Evolutionary conservation across 192 early-diverging fungal species (phyloP), one percentile per base, ranked within the genome.

Genomic region (Backusella tuberculispora): DNA sequence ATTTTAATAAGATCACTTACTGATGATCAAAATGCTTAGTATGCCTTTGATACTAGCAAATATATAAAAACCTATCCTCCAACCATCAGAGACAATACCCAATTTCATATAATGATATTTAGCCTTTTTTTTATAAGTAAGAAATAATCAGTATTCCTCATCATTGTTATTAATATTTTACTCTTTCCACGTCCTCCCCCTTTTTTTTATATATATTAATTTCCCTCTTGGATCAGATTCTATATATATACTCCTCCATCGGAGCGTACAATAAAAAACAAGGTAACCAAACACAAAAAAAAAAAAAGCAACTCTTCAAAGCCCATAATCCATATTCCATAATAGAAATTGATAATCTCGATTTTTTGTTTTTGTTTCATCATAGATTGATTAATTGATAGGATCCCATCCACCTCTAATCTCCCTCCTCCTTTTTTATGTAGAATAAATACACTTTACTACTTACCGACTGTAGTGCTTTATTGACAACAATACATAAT

Each of bases 41-140:
- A 83, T 79, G 8, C 87, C 87, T 56, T 83, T 85, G 45, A 88
- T 78, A 74, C 85, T 86, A 48, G 85, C 80, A 73, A 86, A 88
- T 19, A 88, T 80, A 64, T 88, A 88, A 71, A 86, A 85, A 63
- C 85, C 83, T 14, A 86, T 82, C 1, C 83, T 81, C 85, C 85
- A 88, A 29, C 84, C 85, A 46, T 88, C 85, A 41, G 78, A 72
- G n/a, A 80, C 78, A 47, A 79, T 66, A 15, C 87, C 87, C 48
- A 77, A 76, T 10, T 80, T 76, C 83, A 86, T 84, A 65, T 82
- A 85, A 69, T 84, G 78, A 13, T 81, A 81, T 66, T 86, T 86
- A 15, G 82, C 72, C 85, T 86, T 56, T 60, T 56, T 53, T 50
- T 17, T 56, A 21, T 12, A 4, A 9, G 2, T 24, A 56, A 24